phyloP scores from a whole-genome alignment of 1,139 yeast genomes.

The Diutina siamensis region DNA sequence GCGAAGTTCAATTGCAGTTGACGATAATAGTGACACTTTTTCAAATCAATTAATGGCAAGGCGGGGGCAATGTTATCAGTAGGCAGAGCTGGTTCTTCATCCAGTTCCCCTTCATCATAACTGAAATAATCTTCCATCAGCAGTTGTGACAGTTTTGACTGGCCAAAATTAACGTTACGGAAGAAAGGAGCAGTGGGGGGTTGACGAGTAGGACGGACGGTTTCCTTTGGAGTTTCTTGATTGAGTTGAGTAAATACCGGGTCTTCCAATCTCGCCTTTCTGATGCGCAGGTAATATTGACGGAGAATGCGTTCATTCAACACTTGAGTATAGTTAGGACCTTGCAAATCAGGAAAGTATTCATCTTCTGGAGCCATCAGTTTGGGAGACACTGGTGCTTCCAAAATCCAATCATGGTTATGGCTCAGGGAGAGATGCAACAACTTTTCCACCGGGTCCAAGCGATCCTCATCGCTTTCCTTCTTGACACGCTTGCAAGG shows the following conservation, averaged over 20 bases:
- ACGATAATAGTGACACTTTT: neutral
- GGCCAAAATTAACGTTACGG: conserved; percentile 4
- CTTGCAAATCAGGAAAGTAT: neutral
- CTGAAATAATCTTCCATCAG: conserved; percentile 5
- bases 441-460: conserved; percentile 6
- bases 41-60: neutral
- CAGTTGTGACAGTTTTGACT: neutral
- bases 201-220: neutral
- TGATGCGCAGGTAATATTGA: neutral
- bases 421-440: conserved; percentile 2
- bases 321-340: neutral
- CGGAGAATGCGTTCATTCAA: neutral
- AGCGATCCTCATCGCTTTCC: neutral
- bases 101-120: conserved; percentile 4
- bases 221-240: neutral
- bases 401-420: neutral
- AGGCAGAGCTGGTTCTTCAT: conserved; percentile 1
- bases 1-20: conserved; percentile 2
- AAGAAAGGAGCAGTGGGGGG: neutral
- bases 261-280: conserved; percentile 4
- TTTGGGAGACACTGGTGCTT: neutral
- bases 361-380: neutral
- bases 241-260: conserved; percentile 2
- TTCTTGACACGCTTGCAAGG: neutral
- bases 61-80: neutral